These are phyloP conservation scores for Iberis pinnata DNA, from an alignment of 345 rosid species.

Conservation along the genomic window DNA sequence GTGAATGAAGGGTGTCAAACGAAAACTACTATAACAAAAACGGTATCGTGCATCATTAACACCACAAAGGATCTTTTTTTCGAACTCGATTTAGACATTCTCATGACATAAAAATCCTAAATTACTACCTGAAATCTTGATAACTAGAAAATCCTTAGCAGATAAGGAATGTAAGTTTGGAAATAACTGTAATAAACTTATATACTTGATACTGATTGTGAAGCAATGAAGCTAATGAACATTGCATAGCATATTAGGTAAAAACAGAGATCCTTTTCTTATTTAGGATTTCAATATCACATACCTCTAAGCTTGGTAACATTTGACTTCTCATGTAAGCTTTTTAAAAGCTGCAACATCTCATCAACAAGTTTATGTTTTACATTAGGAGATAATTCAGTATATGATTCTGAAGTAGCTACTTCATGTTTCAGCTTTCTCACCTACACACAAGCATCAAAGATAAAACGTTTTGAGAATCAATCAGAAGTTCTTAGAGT, in stretches of 20 bases:
- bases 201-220: background rate
- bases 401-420: constrained; percentile 27
- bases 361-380: constrained; percentile 63
- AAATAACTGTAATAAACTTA: background rate
- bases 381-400: constrained; percentile 44
- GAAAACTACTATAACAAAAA: constrained; percentile 3
- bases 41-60: background rate
- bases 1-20: constrained; percentile 6
- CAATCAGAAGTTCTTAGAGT: background rate
- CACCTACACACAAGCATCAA: constrained; percentile 33
- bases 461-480: background rate
- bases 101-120: background rate
- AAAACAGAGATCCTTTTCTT: background rate
- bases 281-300: constrained; percentile 18
- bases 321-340: constrained; percentile 40
- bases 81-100: background rate
- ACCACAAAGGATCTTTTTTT: background rate
- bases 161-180: background rate
- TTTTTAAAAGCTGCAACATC: constrained; percentile 50
- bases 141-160: background rate
- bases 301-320: constrained; percentile 54
- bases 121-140: too few relatives aligned
- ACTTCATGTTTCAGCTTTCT: constrained; percentile 50
- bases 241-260: too few relatives aligned
- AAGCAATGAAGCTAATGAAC: constrained; percentile 11